These are phyloP conservation scores for Botrytis tulipae DNA, from an alignment of 2,329 filamentous ascomycete species.

Conservation along the genomic window DNA sequence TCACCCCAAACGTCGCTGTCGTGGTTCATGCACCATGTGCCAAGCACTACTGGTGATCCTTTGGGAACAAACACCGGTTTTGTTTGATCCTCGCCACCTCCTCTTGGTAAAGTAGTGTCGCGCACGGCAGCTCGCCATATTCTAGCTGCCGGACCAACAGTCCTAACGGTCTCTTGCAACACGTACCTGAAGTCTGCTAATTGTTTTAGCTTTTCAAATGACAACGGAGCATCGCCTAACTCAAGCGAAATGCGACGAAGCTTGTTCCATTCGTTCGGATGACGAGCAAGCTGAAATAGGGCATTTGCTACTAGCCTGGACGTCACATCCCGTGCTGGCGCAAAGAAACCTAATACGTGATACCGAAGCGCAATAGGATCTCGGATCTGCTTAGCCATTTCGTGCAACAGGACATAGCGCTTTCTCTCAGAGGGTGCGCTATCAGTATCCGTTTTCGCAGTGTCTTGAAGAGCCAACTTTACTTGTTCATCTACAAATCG, in stretches of 20 bases:
- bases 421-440: neutral
- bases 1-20: constrained; percentile 63
- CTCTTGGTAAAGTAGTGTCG: constrained; percentile 34
- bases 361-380: constrained; percentile 11
- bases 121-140: constrained; percentile 25
- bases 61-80: constrained; percentile 31
- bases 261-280: constrained; percentile 15
- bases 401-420: constrained; percentile 12
- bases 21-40: constrained; percentile 31
- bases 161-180: constrained; percentile 51
- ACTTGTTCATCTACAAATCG: constrained; percentile 20
- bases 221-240: constrained; percentile 36
- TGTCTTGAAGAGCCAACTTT: constrained; percentile 19
- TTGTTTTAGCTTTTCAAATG: constrained; percentile 48
- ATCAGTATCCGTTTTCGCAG: neutral
- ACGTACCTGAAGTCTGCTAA: constrained; percentile 55
- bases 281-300: constrained; percentile 12
- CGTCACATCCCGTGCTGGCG: neutral
- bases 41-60: constrained; percentile 29
- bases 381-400: constrained; percentile 18
- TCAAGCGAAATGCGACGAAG: constrained; percentile 12
- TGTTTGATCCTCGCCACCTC: constrained; percentile 35
- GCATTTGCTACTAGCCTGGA: neutral
- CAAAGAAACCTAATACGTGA: constrained; percentile 12
- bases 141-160: neutral